A percentile compares a stretch with the other conserved stretches of the same genome.
Conservation (phyloP, 2,329 filamentous ascomycete genomes). For the Triangularia setosa region DNA sequence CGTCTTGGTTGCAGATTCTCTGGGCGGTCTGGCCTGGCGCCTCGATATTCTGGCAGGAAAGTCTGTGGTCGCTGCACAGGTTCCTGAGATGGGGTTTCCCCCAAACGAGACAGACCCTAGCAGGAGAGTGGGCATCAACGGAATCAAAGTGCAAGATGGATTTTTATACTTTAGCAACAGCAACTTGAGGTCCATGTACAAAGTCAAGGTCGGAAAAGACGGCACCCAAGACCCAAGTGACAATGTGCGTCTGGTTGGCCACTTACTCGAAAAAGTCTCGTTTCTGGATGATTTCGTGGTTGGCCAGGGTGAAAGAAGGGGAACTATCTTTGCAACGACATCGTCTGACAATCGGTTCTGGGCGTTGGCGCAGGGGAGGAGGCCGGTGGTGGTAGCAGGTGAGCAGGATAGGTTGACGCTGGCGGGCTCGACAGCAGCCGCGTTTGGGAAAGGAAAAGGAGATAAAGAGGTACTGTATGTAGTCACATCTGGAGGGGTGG, state of each 20-base stretch:
- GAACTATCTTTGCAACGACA: constrained; percentile 19
- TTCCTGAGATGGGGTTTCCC: constrained; percentile 28
- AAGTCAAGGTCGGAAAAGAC: constrained; percentile 15
- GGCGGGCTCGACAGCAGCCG: constrained; percentile 16
- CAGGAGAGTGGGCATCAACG: constrained; percentile 34
- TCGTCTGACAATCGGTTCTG: constrained; percentile 17
- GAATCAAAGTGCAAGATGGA: constrained; percentile 40
- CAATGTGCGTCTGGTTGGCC: constrained; percentile 14
- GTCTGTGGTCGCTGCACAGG: constrained; percentile 19
- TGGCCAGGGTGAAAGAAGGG: background rate
- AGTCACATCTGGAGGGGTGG: constrained; percentile 12
- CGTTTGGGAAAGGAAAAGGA: constrained; percentile 18
- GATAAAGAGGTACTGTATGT: constrained; percentile 26
- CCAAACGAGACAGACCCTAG: constrained; percentile 38
- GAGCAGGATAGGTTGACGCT: constrained; percentile 9
- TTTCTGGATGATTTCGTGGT: constrained; percentile 25
- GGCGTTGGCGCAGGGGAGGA: background rate
- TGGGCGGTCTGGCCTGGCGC: constrained; percentile 26
- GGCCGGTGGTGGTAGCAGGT: constrained; percentile 5
- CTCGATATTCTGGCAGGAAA: constrained; percentile 25
- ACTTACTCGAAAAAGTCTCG: background rate
- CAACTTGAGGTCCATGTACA: constrained; percentile 30
- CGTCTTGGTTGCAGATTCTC: constrained; percentile 28
- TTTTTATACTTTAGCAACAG: constrained; percentile 48
- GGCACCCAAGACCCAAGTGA: constrained; percentile 3